A percentile compares a stretch with the other conserved stretches of the same genome.
Evolutionary conservation across 2,329 filamentous ascomycete genomes (phyloP).

Genomic region (Fusarium tjaetaba): DNA sequence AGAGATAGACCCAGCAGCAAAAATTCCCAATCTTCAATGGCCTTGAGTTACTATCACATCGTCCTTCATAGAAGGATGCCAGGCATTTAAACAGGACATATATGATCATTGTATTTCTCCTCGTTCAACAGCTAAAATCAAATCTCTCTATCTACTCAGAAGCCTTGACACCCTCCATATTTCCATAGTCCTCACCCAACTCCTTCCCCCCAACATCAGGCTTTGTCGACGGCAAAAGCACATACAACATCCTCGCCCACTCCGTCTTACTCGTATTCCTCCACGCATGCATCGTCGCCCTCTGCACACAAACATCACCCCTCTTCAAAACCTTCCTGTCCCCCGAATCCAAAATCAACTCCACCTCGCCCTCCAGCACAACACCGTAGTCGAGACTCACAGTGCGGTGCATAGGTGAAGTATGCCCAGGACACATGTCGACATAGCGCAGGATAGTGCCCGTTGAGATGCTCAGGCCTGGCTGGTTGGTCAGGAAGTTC

Average conservation of each 20-base stretch:
- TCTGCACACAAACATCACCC: slow-evolving; percentile 65
- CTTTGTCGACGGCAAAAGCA: slow-evolving; percentile 43
- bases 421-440: slow-evolving; percentile 54
- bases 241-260: slow-evolving; percentile 58
- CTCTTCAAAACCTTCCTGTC: slow-evolving; percentile 56
- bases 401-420: slow-evolving; percentile 55
- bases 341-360: slow-evolving; percentile 62
- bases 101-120: accelerated
- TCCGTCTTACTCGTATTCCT: slow-evolving; percentile 56
- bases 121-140: accelerated
- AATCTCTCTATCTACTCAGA: slow-evolving; percentile 21
- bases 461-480: slow-evolving; percentile 43
- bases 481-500: slow-evolving; percentile 24
- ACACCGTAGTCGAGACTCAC: slow-evolving; percentile 65
- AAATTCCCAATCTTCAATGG: accelerated
- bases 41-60: accelerated
- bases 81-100: accelerated
- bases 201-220: slow-evolving; percentile 22
- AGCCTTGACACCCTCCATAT: slow-evolving; percentile 36
- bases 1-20: no score
- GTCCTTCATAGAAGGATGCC: accelerated
- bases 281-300: slow-evolving; percentile 67
- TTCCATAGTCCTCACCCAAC: slow-evolving; percentile 50
- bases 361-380: slow-evolving; percentile 63
- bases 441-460: slow-evolving; percentile 60